Base-by-base conservation (phyloP, 495 filamentous ascomycete species). In the Penicillium riverlandense region DNA sequence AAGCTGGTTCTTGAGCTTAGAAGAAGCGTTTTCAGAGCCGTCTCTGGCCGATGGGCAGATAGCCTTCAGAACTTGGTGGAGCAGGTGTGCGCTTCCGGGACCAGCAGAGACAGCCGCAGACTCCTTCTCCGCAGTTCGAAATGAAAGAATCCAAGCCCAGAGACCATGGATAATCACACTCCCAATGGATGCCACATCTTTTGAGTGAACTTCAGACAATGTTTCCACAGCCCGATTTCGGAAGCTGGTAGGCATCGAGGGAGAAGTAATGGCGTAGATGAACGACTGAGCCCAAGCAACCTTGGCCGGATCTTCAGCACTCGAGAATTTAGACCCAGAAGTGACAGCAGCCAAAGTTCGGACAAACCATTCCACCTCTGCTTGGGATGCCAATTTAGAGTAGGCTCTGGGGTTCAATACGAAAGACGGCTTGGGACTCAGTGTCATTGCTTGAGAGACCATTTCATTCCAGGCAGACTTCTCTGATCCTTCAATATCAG, bases 381-480 rank as follows among this genome's bases (percentile, higher is more conserved):
- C 82, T 35, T 85, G 77, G 7, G 65, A 65, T 5, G 71, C 62
- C 12, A 96, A 58, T 55, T 94, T 95, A 30, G 83, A 75, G 65
- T 90, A 96, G 7, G 91, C 77, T 40, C 83, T 85, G 14, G 81
- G 79, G 56, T 88, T 95, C 1, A 97, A 72, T 7, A 96, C 69
- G 59, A 91, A 91, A 0, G 89, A 91, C 8, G 84, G 80, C 57
- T 91, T 96, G 0, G 86, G 79, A 9, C 78, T 75, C 11, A 78
- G 61, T 0, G 67, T 68, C 40, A 95, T 70, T 34, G 79, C 76
- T 45, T 84, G 77, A 34, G 81, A 75, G 12, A 72, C 54, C 13
- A 88, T 71, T 8, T 79, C 61, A 30, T 71, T 65, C 67, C 67
- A 70, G 6, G 52, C 50, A 13, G 62, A 54, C 29, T 59, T 61